These are phyloP conservation scores for Sarcomyxa edulis DNA, from an alignment of 768 basidiomycete species.

Conservation along the genomic window DNA sequence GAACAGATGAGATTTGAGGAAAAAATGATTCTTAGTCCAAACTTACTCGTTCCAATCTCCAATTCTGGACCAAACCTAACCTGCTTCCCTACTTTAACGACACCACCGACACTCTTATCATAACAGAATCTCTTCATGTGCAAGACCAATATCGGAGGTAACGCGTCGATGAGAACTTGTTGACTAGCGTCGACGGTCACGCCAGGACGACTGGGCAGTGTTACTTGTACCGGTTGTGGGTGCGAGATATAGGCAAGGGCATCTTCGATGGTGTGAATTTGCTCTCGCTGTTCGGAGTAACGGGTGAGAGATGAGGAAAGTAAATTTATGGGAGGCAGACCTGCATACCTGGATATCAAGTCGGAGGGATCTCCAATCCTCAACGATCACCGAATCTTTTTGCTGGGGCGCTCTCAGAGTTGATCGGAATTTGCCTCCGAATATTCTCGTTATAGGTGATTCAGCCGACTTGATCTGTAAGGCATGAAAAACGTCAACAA, in stretches of 20 bases:
- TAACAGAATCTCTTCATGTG: constrained; percentile 92
- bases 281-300: constrained; percentile 46
- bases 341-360: constrained; percentile 81
- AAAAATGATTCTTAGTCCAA: no score
- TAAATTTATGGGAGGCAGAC: constrained; percentile 1
- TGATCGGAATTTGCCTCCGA: constrained; percentile 89
- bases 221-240: constrained; percentile 77
- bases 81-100: constrained; percentile 83
- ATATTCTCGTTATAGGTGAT: constrained; percentile 86
- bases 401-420: constrained; percentile 76
- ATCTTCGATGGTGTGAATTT: constrained; percentile 75
- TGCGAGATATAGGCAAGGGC: constrained; percentile 74
- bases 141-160: constrained; percentile 80
- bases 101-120: constrained; percentile 66
- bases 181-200: constrained; percentile 63
- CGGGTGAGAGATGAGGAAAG: background rate
- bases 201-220: constrained; percentile 49
- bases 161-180: constrained; percentile 64
- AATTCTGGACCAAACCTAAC: constrained; percentile 75
- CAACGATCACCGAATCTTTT: constrained; percentile 82
- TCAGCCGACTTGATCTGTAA: constrained; percentile 70
- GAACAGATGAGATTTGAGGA: constrained; percentile 1
- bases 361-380: constrained; percentile 86
- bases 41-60: constrained; percentile 64
- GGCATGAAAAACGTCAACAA: no score